These are phyloP conservation scores for Euphorbia peplus DNA, from an alignment of 345 rosid genomes.

Conservation along the genomic window DNA sequence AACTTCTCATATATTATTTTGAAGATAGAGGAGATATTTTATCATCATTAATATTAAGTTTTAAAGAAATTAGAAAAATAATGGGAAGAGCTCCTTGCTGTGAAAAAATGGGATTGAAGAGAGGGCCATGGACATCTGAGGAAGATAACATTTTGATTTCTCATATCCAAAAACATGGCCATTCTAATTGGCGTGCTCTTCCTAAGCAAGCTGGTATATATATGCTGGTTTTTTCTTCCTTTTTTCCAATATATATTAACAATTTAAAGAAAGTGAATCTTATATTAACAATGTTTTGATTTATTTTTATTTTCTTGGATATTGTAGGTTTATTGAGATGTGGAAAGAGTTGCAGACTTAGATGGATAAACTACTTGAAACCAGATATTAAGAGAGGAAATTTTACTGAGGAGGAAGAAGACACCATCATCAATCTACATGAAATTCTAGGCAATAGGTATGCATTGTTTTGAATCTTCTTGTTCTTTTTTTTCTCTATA, in stretches of 20 bases:
- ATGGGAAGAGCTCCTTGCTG: slow-evolving; percentile 89
- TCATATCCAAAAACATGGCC: slow-evolving; percentile 54
- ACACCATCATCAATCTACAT: slow-evolving; percentile 59
- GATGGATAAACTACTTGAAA: slow-evolving; percentile 75
- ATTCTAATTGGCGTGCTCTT: slow-evolving; percentile 72
- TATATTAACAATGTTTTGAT: background rate
- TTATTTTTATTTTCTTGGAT: background rate
- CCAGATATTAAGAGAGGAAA: slow-evolving; percentile 85
- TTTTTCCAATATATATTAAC: background rate
- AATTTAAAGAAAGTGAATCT: no score
- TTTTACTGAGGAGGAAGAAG: slow-evolving; percentile 67
- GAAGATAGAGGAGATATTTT: no score
- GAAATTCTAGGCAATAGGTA: slow-evolving; percentile 62
- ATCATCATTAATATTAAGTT: no score
- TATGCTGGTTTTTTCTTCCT: background rate
- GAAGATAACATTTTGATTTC: slow-evolving; percentile 57
- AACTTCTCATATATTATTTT: no score
- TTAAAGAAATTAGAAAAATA: no score
- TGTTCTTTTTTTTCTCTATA: no score
- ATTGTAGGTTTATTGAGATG: slow-evolving; percentile 63
- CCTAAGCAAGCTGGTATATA: slow-evolving; percentile 81
- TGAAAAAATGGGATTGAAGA: slow-evolving; percentile 72
- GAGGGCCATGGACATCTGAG: slow-evolving; percentile 73
- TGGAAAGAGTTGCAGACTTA: slow-evolving; percentile 82
- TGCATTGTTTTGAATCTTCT: no score